phyloP scores from a whole-genome alignment of 2,329 filamentous ascomycete species.

The Furcasterigmium furcatum region DNA sequence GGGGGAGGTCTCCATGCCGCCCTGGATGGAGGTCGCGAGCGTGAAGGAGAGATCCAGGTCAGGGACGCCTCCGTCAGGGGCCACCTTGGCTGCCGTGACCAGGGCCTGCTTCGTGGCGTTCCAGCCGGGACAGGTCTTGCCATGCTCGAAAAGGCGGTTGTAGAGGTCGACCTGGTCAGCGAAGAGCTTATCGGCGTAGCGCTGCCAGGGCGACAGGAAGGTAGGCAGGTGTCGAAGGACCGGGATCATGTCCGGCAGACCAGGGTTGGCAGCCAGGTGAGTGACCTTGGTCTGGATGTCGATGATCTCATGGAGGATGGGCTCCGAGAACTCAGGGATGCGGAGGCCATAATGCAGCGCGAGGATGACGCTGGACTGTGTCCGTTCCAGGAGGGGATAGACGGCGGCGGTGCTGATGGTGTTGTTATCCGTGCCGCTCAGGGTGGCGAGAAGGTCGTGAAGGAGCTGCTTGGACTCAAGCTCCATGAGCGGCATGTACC shows the following conservation, averaged over 20 bases:
- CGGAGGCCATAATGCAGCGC: conserved; percentile 31
- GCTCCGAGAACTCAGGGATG: conserved; percentile 20
- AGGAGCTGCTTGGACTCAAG: conserved; percentile 42
- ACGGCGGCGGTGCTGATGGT: conserved; percentile 15
- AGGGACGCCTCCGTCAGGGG: conserved; percentile 14
- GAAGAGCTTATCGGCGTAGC: conserved; percentile 21
- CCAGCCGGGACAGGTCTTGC: conserved; percentile 19
- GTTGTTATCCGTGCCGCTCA: background rate
- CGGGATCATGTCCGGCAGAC: conserved; percentile 38
- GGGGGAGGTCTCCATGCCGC: conserved; percentile 26
- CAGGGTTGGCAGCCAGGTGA: conserved; percentile 15
- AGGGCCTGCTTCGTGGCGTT: conserved; percentile 25
- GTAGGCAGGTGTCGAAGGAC: conserved; percentile 34
- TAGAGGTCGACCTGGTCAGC: conserved; percentile 24
- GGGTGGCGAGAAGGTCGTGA: conserved; percentile 18
- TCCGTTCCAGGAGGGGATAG: conserved; percentile 27
- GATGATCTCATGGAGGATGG: conserved; percentile 17
- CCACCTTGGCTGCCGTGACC: conserved; percentile 21
- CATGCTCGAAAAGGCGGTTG: conserved; percentile 17
- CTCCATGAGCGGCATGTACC: conserved; percentile 38
- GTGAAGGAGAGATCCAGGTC: conserved; percentile 28
- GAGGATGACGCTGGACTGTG: conserved; percentile 32
- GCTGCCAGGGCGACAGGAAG: conserved; percentile 29
- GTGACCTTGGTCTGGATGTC: conserved; percentile 22
- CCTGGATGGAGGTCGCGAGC: conserved; percentile 23